Base-by-base conservation (phyloP, 1,139 yeast species). In the Saccharomyces hybrid region DNA sequence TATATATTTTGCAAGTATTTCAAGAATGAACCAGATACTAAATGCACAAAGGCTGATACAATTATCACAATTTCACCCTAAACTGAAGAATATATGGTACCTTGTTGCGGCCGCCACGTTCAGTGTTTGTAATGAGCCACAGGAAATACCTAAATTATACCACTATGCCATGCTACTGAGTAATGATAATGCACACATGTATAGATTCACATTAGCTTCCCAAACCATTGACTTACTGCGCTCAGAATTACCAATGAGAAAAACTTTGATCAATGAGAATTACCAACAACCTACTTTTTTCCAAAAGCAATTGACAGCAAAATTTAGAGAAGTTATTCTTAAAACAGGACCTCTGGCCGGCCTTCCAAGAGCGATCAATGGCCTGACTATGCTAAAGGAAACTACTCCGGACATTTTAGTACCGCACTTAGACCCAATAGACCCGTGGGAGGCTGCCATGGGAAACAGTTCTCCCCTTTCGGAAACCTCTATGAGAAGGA, bases 291-390 rank as follows among this genome's bases (percentile, higher is more conserved):
- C 69, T 3, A 60, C 64, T 4, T 50, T 49, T 11, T 47, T 50
- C 7, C 71, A 68, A 52, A 54, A 51, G 26, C 54, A 48, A 46
- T 70, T 83, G 13, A 82, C 90, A 0, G 74, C 77, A 47, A 79
- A 84, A 62, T 74, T 86, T 56, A 74, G 95, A 54, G 97, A 89
- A 64, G 84, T 88, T 11, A 72, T 89, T 3, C 73, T 89, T 65
- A 89, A 89, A 67, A 76, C 88, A 11, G 77, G 86, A 2, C 95
- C 95, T 0, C 73, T 89, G 52, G 80, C 84, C 14, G 97, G 97
- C 0, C 76, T 89, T 28, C 97, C 97, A 1, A 85, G 84, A 62
- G 79, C 90, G 2, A 89, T 89, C 69, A 89, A 89, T 68, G 80
- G 95, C 2, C 72, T 89, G 64, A 84, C 81, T 70, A 75, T 78